Base-by-base conservation (phyloP, 805 yeast genomes). In the Brettanomyces nanus region DNA sequence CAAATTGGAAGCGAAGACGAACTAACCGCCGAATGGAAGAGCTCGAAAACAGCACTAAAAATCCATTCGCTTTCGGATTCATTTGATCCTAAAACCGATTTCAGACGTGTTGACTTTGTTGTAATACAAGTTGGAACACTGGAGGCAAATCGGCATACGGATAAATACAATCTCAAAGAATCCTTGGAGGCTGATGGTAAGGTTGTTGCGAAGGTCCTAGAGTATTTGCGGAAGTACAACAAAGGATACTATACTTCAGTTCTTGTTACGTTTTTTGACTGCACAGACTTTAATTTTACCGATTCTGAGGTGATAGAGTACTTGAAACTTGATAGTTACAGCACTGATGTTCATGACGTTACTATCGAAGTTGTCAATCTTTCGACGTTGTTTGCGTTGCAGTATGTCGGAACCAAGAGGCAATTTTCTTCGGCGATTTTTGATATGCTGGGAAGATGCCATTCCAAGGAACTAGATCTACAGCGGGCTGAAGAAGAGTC, bases 51-150 rank as follows among this genome's bases (percentile, higher is more conserved):
- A 17, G 21, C 17, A 0, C 35, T 77, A 4, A 46, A 52, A 5
- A 48, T 75, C 10, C 47, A 62, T 2, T 62, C 73, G 18, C 55
- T 75, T 29, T 74, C 77, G 1, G 61, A 58, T 13, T 52, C 61
- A 19, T 54, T 61, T 37, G 44, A 62, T 19, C 61, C 62, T 19
- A 59, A 59, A 22, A 54, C 54, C 6, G 61, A 61, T 35, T 71
- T 72, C 45, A 49, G 57, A 20, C 54, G 58, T 18, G 53, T 70
- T 4, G 61, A 69, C 1, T 65, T 72, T 37, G 38, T 78, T 4
- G 44, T 78, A 3, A 62, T 76, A 47, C 78, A 75, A 45, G 64
- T 77, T 44, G 83, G 83, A 3, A 47, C 68, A 19, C n/a, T n/a
- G n/a, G n/a, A n/a, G n/a, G n/a, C n/a, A n/a, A n/a, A n/a, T n/a